A percentile compares a stretch with the other conserved stretches of the same genome.
These are phyloP conservation scores for Termitomyces sp. DNA, from an alignment of 1,284 basidiomycete species.

Conservation along the genomic window DNA sequence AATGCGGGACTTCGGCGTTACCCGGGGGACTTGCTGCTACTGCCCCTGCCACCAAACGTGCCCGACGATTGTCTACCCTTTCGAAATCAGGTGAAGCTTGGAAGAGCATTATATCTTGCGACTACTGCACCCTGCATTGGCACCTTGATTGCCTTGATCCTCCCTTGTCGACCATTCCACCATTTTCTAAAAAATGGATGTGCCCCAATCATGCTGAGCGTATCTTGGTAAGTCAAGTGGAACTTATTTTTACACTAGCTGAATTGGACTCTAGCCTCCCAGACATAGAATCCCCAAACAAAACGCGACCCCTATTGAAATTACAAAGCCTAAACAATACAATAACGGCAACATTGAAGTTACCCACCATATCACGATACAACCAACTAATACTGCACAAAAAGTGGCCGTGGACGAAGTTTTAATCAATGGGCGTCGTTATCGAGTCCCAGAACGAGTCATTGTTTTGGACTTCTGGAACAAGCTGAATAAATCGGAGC, in stretches of 20 bases:
- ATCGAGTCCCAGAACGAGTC: slow-evolving; percentile 90
- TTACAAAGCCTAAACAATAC: slow-evolving; percentile 61
- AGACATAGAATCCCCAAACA: slow-evolving; percentile 76
- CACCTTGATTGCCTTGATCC: slow-evolving; percentile 96
- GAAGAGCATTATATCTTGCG: slow-evolving; percentile 84
- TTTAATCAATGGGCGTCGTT: slow-evolving; percentile 79
- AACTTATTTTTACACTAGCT: slow-evolving; percentile 8
- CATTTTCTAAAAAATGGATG: slow-evolving; percentile 94
- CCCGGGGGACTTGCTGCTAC: slow-evolving; percentile 46
- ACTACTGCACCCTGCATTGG: slow-evolving; percentile 94
- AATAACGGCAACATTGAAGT: slow-evolving; percentile 95
- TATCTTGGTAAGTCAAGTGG: slow-evolving; percentile 50
- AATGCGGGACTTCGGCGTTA: slow-evolving; percentile 79
- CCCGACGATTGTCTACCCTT: slow-evolving; percentile 40
- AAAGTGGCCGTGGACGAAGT: slow-evolving; percentile 68
- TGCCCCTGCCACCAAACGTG: slow-evolving; percentile 49
- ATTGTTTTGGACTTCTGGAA: slow-evolving; percentile 96
- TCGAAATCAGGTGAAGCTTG: slow-evolving; percentile 44
- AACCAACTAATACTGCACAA: slow-evolving; percentile 29
- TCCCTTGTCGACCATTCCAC: slow-evolving; percentile 83
- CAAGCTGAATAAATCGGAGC: slow-evolving; percentile 54
- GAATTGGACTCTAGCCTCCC: slow-evolving; percentile 47
- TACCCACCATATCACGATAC: slow-evolving; percentile 57
- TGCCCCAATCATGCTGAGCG: slow-evolving; percentile 94
- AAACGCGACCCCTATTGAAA: slow-evolving; percentile 60